Percentiles rank a stretch among this genome's conserved stretches.
Conservation (phyloP, 2,329 filamentous ascomycete genomes). For the Aquanectria penicillioides region DNA sequence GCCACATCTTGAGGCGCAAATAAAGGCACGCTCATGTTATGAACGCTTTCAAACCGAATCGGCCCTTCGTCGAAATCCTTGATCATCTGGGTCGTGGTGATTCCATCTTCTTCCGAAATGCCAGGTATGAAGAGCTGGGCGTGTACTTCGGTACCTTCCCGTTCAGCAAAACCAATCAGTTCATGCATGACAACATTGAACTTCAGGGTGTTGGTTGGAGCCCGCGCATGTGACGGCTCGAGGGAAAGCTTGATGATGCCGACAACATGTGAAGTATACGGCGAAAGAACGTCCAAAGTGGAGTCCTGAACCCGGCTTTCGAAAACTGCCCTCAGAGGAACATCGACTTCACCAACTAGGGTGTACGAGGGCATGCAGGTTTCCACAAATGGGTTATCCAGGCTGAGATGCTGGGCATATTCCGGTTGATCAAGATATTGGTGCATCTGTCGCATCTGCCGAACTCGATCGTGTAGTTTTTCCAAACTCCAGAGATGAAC, state of each 20-base stretch:
- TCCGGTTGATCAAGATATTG: conserved; percentile 96
- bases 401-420: conserved; percentile 89
- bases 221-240: conserved; percentile 92
- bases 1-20: conserved; percentile 75
- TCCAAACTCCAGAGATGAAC: conserved; percentile 95
- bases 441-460: conserved; percentile 95
- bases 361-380: conserved; percentile 92
- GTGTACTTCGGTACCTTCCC: conserved; percentile 95
- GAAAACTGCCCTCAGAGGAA: conserved; percentile 92
- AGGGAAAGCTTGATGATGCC: conserved; percentile 91
- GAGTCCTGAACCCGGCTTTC: conserved; percentile 96
- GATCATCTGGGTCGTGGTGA: conserved; percentile 95
- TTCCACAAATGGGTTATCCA: conserved; percentile 94
- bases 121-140: conserved; percentile 96
- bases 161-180: conserved; percentile 91
- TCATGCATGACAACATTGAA: conserved; percentile 99
- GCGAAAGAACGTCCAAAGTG: conserved; percentile 87
- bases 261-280: conserved; percentile 89
- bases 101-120: conserved; percentile 87
- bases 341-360: conserved; percentile 90
- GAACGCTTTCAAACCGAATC: conserved; percentile 95
- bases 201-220: conserved; percentile 90
- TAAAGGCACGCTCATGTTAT: conserved; percentile 94
- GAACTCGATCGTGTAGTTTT: conserved; percentile 87
- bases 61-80: conserved; percentile 92